phyloP scores from a whole-genome alignment of 2,329 filamentous ascomycete genomes.

The Penicillium sp. region DNA sequence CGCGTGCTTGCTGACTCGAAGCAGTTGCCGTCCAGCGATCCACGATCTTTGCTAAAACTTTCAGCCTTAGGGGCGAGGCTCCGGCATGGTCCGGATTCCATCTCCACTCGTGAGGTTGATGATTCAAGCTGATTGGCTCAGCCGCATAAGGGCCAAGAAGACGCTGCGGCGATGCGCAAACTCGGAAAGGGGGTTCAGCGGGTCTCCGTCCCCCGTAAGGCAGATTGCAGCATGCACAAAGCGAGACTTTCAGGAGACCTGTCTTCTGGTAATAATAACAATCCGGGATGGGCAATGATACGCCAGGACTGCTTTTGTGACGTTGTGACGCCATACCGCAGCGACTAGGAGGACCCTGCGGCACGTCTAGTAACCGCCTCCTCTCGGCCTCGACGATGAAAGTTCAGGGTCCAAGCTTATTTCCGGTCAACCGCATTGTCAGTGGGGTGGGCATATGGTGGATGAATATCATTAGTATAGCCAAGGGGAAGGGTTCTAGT shows the following conservation, averaged over 20 bases:
- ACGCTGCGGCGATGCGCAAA: neutral
- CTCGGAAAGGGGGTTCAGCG: conserved; percentile 1
- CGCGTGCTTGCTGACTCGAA: neutral
- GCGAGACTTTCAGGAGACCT: neutral
- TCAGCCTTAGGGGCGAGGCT: neutral
- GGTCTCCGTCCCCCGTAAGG: neutral
- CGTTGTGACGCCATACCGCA: conserved; percentile 1
- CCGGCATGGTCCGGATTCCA: neutral
- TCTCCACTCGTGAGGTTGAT: neutral
- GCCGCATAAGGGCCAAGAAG: neutral
- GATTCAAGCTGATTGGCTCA: neutral
- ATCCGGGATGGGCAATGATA: no score
- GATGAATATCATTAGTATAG: neutral
- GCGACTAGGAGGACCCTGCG: neutral
- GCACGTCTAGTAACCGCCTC: neutral
- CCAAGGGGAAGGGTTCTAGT: neutral
- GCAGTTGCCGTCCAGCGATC: neutral
- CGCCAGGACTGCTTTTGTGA: no score
- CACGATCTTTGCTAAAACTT: no score
- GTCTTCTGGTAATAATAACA: no score
- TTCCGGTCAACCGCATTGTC: neutral
- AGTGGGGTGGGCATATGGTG: neutral
- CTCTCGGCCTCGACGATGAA: neutral
- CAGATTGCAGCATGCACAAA: neutral
- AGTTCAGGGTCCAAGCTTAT: conserved; percentile 6